Conservation (phyloP, 768 basidiomycete genomes). For the Austroboletus eburneus region DNA sequence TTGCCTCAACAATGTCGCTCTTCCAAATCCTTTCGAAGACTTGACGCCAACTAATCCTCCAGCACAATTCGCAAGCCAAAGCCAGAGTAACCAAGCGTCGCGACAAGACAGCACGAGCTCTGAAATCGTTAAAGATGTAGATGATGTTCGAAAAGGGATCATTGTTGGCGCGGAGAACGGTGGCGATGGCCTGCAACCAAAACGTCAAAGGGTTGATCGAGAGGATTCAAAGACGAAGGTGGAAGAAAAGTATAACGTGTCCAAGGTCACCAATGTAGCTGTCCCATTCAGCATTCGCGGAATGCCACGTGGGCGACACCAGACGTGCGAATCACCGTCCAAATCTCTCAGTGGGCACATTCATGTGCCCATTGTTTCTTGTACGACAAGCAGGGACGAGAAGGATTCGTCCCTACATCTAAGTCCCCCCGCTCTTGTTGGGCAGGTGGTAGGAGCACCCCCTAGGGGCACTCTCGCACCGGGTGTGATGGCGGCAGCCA, state of each 20-base stretch:
- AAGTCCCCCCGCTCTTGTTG: background rate
- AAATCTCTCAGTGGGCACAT: background rate
- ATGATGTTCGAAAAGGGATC: background rate
- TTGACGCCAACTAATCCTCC: background rate
- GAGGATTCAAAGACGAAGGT: background rate
- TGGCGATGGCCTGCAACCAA: background rate
- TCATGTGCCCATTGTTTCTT: constrained; percentile 1
- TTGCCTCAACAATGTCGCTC: constrained; percentile 17
- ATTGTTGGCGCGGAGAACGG: constrained; percentile 4
- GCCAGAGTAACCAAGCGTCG: constrained; percentile 1
- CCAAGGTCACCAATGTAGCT: too few relatives aligned
- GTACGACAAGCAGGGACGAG: background rate
- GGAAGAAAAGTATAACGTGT: background rate
- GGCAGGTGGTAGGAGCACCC: background rate
- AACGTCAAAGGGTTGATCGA: constrained; percentile 16
- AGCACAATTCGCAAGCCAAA: background rate
- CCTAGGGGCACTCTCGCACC: background rate
- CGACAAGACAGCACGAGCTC: background rate
- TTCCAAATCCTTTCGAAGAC: background rate
- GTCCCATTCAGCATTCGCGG: too few relatives aligned
- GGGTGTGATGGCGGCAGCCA: background rate
- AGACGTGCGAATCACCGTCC: too few relatives aligned
- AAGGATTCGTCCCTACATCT: background rate
- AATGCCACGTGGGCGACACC: too few relatives aligned
- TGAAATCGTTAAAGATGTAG: background rate